Percentiles rank a stretch among this genome's conserved stretches.
Conservation (phyloP, 2,329 filamentous ascomycete genomes). For the Zymoseptoria brevis region DNA sequence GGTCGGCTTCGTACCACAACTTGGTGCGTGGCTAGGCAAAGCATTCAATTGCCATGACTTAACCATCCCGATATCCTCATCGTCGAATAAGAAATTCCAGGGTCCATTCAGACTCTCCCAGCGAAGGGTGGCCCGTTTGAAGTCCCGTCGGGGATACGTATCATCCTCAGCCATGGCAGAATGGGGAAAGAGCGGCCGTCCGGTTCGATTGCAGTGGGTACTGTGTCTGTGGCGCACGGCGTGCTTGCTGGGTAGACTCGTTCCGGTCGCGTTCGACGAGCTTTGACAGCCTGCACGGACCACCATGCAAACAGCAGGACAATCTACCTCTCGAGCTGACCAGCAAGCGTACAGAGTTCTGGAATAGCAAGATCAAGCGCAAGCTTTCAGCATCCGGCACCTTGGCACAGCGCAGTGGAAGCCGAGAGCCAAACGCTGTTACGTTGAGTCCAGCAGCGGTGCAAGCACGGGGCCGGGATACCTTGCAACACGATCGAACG, state of each 20-base stretch:
- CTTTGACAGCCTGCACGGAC: too few relatives aligned
- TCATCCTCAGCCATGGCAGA: background rate
- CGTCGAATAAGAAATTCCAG: slow-evolving; percentile 60
- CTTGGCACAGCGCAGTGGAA: too few relatives aligned
- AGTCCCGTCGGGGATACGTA: slow-evolving; percentile 57
- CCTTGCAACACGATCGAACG: too few relatives aligned
- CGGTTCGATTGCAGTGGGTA: background rate
- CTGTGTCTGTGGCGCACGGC: background rate
- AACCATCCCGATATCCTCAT: slow-evolving; percentile 49
- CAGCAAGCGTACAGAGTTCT: too few relatives aligned
- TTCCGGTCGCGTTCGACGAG: background rate
- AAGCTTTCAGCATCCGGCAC: too few relatives aligned
- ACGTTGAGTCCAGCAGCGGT: too few relatives aligned
- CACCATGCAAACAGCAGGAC: too few relatives aligned
- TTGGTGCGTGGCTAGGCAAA: slow-evolving; percentile 37
- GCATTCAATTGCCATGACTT: slow-evolving; percentile 47
- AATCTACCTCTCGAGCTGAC: too few relatives aligned
- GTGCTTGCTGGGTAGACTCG: slow-evolving; percentile 3
- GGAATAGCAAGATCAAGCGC: too few relatives aligned
- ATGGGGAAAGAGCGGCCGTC: too few relatives aligned
- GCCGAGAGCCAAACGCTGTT: too few relatives aligned
- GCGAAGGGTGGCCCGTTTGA: slow-evolving; percentile 46
- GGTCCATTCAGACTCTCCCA: slow-evolving; percentile 56
- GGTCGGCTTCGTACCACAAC: slow-evolving; percentile 27
- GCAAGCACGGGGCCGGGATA: too few relatives aligned